Evolutionary conservation across 2,329 filamentous ascomycete genomes (phyloP).

Genomic region (Esteya vermicola): DNA sequence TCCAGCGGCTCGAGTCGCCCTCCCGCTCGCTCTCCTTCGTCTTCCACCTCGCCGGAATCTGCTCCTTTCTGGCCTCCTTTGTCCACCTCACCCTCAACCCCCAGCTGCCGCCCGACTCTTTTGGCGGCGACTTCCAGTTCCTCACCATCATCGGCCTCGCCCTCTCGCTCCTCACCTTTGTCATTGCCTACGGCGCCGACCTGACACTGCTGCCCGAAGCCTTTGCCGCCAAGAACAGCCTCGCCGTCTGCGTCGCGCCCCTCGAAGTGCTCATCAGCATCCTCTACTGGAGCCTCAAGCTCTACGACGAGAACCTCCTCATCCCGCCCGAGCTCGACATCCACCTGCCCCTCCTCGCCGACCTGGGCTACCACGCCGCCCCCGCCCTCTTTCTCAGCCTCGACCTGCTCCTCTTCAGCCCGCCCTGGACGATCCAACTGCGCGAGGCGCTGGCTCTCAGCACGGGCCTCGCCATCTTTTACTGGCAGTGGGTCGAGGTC

Average conservation of each 20-base stretch:
- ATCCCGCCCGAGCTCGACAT: slow-evolving; percentile 42
- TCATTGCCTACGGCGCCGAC: slow-evolving; percentile 48
- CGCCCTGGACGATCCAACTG: slow-evolving; percentile 54
- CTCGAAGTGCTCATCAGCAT: slow-evolving; percentile 57
- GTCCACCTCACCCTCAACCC: slow-evolving; percentile 34
- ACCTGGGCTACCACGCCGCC: slow-evolving; percentile 49
- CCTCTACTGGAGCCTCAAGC: slow-evolving; percentile 57
- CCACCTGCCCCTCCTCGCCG: slow-evolving; percentile 37
- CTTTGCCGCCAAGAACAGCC: slow-evolving; percentile 52
- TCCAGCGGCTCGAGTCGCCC: slow-evolving; percentile 53
- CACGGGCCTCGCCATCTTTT: slow-evolving; percentile 44
- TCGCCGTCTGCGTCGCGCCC: slow-evolving; percentile 52
- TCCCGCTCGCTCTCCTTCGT: slow-evolving; percentile 47
- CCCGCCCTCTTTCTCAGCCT: slow-evolving; percentile 49
- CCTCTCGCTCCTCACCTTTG: slow-evolving; percentile 46
- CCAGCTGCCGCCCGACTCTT: slow-evolving; percentile 38
- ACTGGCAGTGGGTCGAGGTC: slow-evolving; percentile 67
- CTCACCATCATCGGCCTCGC: slow-evolving; percentile 60
- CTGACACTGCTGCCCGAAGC: slow-evolving; percentile 41
- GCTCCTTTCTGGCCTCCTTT: slow-evolving; percentile 39
- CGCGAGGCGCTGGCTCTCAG: slow-evolving; percentile 45
- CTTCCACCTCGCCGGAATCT: slow-evolving; percentile 41
- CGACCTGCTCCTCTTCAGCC: slow-evolving; percentile 55
- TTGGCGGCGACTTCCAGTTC: slow-evolving; percentile 57
- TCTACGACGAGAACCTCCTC: slow-evolving; percentile 38